Conservation (phyloP, 345 rosid genomes). For the Orychophragmus violaceus region DNA sequence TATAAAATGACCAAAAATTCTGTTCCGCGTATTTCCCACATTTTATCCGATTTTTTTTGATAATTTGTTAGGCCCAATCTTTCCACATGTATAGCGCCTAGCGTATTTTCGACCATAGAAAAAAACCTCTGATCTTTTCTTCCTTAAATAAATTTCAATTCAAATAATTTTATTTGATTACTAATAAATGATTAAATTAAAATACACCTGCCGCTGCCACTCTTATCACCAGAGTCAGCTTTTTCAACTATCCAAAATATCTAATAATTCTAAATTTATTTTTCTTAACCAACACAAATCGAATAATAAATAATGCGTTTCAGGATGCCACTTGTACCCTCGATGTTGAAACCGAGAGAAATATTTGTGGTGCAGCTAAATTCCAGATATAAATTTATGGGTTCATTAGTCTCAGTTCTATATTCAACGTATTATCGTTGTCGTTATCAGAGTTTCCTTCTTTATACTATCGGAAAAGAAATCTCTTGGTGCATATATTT, state of each 20-base stretch:
- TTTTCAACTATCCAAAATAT: constrained; percentile 7
- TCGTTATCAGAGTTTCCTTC: not conserved
- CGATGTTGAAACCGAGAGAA: constrained; percentile 19
- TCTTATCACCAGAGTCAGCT: constrained; percentile 1
- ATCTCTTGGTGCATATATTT: not conserved
- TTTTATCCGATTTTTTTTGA: too few relatives aligned
- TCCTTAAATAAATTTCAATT: not conserved
- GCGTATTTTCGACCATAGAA: too few relatives aligned
- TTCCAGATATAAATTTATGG: constrained; percentile 1
- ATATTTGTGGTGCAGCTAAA: constrained; percentile 19
- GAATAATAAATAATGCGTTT: constrained; percentile 4
- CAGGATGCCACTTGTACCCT: constrained; percentile 17
- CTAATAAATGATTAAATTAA: not conserved
- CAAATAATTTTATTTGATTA: not conserved
- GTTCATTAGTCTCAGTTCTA: not conserved
- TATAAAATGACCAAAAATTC: too few relatives aligned
- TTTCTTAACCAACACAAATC: not conserved
- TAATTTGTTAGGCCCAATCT: too few relatives aligned
- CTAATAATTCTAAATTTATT: not conserved
- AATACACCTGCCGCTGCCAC: not conserved
- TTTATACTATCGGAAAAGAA: not conserved
- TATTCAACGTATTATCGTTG: not conserved
- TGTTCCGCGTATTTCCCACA: too few relatives aligned
- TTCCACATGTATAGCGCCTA: too few relatives aligned
- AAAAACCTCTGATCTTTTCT: not conserved